phyloP scores from a whole-genome alignment of 2,329 filamentous ascomycete genomes.

The Hirsutella rhossiliensis region DNA sequence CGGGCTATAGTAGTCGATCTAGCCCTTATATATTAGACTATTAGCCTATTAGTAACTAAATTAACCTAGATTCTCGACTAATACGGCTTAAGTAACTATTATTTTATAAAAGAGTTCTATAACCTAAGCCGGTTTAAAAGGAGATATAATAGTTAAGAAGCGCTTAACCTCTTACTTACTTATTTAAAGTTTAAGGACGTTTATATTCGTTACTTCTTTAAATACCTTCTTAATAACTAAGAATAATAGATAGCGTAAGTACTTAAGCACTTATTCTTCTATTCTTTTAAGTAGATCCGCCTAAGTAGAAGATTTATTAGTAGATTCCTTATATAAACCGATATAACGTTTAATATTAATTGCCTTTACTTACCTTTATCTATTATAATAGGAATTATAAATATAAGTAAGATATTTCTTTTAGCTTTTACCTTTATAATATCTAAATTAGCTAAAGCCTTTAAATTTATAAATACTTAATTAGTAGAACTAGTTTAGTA shows the following conservation, averaged over 20 bases:
- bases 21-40: background rate
- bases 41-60: background rate
- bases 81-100: background rate
- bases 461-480: too few relatives aligned
- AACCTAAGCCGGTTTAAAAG: background rate
- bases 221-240: background rate
- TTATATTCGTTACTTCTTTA: background rate
- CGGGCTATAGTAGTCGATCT: too few relatives aligned
- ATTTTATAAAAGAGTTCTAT: background rate
- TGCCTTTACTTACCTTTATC: too few relatives aligned
- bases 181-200: background rate
- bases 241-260: background rate
- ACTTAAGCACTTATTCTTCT: background rate
- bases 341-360: too few relatives aligned
- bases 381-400: too few relatives aligned
- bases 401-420: too few relatives aligned
- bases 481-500: too few relatives aligned
- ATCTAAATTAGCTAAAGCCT: too few relatives aligned
- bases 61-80: background rate
- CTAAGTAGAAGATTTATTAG: background rate
- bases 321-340: background rate
- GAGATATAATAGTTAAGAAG: background rate
- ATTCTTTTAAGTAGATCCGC: background rate
- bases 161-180: background rate
- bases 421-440: too few relatives aligned